Evolutionary conservation across 2,329 filamentous ascomycete genomes (phyloP).

Genomic region (Arthroderma sp.): DNA sequence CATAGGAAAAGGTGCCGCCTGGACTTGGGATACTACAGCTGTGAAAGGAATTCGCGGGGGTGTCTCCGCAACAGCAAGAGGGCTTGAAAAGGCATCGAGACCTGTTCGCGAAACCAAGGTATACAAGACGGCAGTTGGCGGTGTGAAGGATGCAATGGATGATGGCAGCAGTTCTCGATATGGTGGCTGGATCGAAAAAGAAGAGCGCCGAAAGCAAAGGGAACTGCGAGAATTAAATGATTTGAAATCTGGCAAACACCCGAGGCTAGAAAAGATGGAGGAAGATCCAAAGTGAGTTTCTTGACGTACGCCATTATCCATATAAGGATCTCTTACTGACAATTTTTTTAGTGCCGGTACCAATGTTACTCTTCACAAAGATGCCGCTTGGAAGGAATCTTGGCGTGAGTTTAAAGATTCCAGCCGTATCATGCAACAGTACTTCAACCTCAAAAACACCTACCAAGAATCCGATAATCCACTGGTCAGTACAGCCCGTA

Average conservation of each 20-base stretch:
- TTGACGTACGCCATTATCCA: slow-evolving; percentile 12
- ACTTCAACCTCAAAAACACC: slow-evolving; percentile 72
- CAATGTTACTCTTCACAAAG: slow-evolving; percentile 90
- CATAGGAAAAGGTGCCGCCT: slow-evolving; percentile 80
- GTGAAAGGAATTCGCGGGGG: slow-evolving; percentile 84
- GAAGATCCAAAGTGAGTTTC: slow-evolving; percentile 73
- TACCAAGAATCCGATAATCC: slow-evolving; percentile 98
- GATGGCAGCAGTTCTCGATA: slow-evolving; percentile 94
- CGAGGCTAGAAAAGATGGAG: slow-evolving; percentile 48
- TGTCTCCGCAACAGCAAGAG: slow-evolving; percentile 72
- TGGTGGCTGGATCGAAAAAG: slow-evolving; percentile 92
- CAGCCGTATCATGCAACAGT: slow-evolving; percentile 72
- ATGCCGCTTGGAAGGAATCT: slow-evolving; percentile 94
- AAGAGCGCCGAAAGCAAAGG: slow-evolving; percentile 71
- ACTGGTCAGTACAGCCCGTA: slow-evolving; percentile 78
- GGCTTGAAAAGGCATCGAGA: slow-evolving; percentile 85
- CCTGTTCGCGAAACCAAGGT: slow-evolving; percentile 90
- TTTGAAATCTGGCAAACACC: slow-evolving; percentile 37
- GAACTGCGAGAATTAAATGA: slow-evolving; percentile 57
- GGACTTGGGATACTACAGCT: slow-evolving; percentile 93
- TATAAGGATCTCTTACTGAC: slow-evolving; percentile 20
- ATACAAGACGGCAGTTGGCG: slow-evolving; percentile 54
- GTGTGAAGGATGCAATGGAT: slow-evolving; percentile 89
- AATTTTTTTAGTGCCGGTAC: slow-evolving; percentile 60
- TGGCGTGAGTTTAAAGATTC: slow-evolving; percentile 91